Conservation (phyloP, 139 green algal genomes). For the Auxenochlorella protothecoides region DNA sequence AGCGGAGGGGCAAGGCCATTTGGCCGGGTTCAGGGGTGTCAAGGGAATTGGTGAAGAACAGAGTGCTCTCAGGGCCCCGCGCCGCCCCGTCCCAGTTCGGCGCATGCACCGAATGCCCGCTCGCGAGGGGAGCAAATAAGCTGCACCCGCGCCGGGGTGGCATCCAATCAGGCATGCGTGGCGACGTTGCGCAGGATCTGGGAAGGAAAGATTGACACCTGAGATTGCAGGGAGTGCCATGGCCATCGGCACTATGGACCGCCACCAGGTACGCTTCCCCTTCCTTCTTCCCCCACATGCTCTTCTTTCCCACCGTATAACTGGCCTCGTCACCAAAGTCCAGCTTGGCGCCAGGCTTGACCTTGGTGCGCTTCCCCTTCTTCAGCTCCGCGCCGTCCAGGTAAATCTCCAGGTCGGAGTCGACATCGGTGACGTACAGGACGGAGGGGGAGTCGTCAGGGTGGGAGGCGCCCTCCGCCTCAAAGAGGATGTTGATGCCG, state of each 20-base stretch:
- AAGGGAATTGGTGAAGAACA: too few relatives aligned
- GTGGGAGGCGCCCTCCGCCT: slow-evolving; percentile 13
- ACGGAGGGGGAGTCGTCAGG: slow-evolving; percentile 16
- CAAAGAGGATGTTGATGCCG: slow-evolving; percentile 24
- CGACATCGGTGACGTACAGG: slow-evolving; percentile 20
- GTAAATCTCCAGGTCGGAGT: background rate
- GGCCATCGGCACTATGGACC: background rate
- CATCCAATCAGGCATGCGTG: slow-evolving; percentile 6
- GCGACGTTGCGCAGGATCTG: slow-evolving; percentile 9
- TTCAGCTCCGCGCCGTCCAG: slow-evolving; percentile 8
- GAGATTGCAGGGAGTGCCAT: background rate
- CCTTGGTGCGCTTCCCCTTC: slow-evolving; percentile 9
- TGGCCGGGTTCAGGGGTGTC: too few relatives aligned
- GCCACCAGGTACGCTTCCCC: background rate
- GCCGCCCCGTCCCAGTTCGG: too few relatives aligned
- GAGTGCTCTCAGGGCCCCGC: too few relatives aligned
- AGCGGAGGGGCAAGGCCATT: too few relatives aligned
- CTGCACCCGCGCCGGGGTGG: too few relatives aligned
- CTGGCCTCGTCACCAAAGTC: slow-evolving; percentile 6
- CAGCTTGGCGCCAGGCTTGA: slow-evolving; percentile 15
- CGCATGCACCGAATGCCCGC: too few relatives aligned
- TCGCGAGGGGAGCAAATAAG: too few relatives aligned
- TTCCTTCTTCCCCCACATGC: too few relatives aligned
- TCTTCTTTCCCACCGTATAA: background rate
- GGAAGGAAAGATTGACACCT: background rate